These are phyloP conservation scores for Suillus variegatus DNA, from an alignment of 768 basidiomycete genomes.

Conservation along the genomic window DNA sequence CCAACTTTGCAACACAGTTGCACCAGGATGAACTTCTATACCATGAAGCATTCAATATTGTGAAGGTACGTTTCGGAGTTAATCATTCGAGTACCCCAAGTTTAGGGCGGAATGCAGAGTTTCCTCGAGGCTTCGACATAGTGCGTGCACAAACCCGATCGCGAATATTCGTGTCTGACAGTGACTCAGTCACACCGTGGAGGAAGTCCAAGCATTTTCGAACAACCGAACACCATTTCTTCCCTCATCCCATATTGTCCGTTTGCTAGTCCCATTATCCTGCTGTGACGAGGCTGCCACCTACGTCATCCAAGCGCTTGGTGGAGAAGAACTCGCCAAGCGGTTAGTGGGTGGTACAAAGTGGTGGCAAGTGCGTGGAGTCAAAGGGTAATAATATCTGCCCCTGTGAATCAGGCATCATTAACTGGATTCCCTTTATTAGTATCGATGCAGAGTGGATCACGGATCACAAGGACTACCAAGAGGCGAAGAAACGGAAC, in stretches of 20 bases:
- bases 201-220: conserved; percentile 77
- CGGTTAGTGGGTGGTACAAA: conserved; percentile 84
- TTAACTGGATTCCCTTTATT: conserved; percentile 11
- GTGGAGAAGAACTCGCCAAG: conserved; percentile 75
- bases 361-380: conserved; percentile 96
- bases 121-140: conserved; percentile 73
- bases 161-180: neutral
- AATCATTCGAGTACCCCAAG: neutral
- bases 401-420: conserved; percentile 17
- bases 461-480: conserved; percentile 80
- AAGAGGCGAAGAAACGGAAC: conserved; percentile 59
- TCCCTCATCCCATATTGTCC: conserved; percentile 77
- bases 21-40: conserved; percentile 78
- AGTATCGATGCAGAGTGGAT: conserved; percentile 91
- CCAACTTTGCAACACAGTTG: conserved; percentile 47
- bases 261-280: conserved; percentile 70
- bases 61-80: conserved; percentile 52
- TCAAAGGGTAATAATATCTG: conserved; percentile 67
- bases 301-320: conserved; percentile 74
- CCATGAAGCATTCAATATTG: conserved; percentile 75
- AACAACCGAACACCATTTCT: conserved; percentile 84
- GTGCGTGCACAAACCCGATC: conserved; percentile 41
- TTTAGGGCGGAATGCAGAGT: conserved; percentile 40
- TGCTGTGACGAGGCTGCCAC: conserved; percentile 75
- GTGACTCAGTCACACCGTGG: conserved; percentile 69